These are phyloP conservation scores for Botrytis aclada DNA, from an alignment of 2,329 filamentous ascomycete species.

Conservation along the genomic window DNA sequence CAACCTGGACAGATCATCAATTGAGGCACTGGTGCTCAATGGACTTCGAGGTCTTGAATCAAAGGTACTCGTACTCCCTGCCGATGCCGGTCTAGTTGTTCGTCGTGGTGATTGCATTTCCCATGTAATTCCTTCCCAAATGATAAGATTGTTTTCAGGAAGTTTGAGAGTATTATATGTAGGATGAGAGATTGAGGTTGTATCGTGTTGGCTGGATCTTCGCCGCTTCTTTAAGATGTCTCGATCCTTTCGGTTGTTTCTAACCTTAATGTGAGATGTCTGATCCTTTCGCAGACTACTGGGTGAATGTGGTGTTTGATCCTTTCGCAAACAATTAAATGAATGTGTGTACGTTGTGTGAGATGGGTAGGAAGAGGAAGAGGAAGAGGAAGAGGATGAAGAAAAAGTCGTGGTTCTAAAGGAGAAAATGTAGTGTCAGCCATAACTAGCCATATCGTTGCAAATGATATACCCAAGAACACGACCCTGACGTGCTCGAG, in stretches of 20 bases:
- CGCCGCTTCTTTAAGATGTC: constrained; percentile 2
- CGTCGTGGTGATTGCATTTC: constrained; percentile 28
- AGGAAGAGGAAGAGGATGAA: neutral
- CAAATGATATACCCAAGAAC: neutral
- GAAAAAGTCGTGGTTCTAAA: constrained; percentile 9
- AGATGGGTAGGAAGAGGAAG: neutral
- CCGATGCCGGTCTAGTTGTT: constrained; percentile 24
- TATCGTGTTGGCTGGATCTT: constrained; percentile 21
- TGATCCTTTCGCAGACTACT: constrained; percentile 8
- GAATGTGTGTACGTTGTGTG: neutral
- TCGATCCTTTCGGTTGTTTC: constrained; percentile 15
- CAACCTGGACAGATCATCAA: constrained; percentile 28
- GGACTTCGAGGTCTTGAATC: constrained; percentile 34
- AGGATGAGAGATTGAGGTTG: constrained; percentile 25
- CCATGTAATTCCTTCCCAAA: constrained; percentile 18
- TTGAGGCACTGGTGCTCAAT: constrained; percentile 31
- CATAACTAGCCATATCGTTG: neutral
- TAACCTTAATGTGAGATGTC: neutral
- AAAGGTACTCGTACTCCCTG: constrained; percentile 27
- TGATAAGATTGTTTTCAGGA: constrained; percentile 7
- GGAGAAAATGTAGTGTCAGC: constrained; percentile 10
- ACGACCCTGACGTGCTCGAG: neutral
- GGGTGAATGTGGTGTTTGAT: constrained; percentile 3
- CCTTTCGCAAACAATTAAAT: constrained; percentile 8
- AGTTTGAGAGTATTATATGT: constrained; percentile 23